Evolutionary conservation across 176 grass and related monocot genomes (phyloP).

Genomic region (Lolium multiflorum): DNA sequence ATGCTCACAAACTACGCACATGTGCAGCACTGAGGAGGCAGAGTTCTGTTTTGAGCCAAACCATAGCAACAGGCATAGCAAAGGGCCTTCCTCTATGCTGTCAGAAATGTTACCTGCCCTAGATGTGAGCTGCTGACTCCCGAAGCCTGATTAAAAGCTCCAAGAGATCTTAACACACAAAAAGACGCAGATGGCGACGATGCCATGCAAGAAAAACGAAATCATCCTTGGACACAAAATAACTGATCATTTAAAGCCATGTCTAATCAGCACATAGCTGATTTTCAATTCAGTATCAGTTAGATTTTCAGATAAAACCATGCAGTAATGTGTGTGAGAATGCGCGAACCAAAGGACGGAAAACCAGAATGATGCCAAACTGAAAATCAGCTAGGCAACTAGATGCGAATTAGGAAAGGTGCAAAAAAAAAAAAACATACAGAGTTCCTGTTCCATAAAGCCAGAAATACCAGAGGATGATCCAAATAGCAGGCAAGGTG

Average conservation of each 20-base stretch:
- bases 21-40: background rate
- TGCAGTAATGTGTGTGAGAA: background rate
- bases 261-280: background rate
- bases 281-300: background rate
- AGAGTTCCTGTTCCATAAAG: background rate
- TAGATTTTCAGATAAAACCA: background rate
- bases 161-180: background rate
- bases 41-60: background rate
- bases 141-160: background rate
- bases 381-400: background rate
- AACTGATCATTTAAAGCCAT: background rate
- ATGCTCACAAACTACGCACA: background rate
- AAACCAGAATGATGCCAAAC: background rate
- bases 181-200: background rate
- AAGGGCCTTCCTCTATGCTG: background rate
- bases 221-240: background rate
- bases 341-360: background rate
- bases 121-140: background rate
- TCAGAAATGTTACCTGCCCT: background rate
- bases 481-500: background rate
- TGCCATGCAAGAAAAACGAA: background rate
- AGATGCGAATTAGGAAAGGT: too few relatives aligned
- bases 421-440: background rate
- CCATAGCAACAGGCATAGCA: background rate
- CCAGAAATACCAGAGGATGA: background rate